A percentile compares a stretch with the other conserved stretches of the same genome.
phyloP scores from a whole-genome alignment of 2,329 filamentous ascomycete species.

The Trichothecium sympodiale region DNA sequence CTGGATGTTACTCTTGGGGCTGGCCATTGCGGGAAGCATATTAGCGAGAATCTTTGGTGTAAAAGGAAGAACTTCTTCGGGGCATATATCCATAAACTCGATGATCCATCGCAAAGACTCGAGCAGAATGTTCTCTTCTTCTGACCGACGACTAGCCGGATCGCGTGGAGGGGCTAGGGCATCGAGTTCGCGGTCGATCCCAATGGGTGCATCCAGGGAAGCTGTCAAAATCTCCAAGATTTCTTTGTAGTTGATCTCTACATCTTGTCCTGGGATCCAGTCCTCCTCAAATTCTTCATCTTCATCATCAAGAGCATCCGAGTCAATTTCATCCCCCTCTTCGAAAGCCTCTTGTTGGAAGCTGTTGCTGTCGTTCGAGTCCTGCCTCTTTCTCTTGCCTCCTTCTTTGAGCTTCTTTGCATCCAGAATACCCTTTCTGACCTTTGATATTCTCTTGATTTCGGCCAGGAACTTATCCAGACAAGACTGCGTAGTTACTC shows the following conservation, averaged over 20 bases:
- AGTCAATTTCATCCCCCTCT: slow-evolving; percentile 48
- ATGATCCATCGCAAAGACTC: slow-evolving; percentile 93
- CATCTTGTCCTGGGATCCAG: slow-evolving; percentile 95
- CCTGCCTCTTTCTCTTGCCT: slow-evolving; percentile 57
- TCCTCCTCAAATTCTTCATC: slow-evolving; percentile 68
- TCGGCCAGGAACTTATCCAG: slow-evolving; percentile 85
- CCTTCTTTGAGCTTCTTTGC: slow-evolving; percentile 63
- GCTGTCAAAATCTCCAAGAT: slow-evolving; percentile 87
- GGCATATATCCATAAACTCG: slow-evolving; percentile 91
- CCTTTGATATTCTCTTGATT: slow-evolving; percentile 85
- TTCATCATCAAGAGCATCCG: slow-evolving; percentile 45
- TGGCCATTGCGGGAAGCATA: slow-evolving; percentile 87
- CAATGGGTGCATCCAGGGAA: slow-evolving; percentile 73
- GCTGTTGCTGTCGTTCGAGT: slow-evolving; percentile 58
- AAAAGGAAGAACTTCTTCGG: slow-evolving; percentile 90
- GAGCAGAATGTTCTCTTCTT: slow-evolving; percentile 83
- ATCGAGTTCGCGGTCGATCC: slow-evolving; percentile 30
- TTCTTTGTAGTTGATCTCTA: slow-evolving; percentile 83
- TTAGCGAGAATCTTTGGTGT: slow-evolving; percentile 87
- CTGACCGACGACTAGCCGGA: slow-evolving; percentile 8
- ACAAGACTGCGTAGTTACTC: slow-evolving; percentile 79
- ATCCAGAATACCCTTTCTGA: slow-evolving; percentile 86
- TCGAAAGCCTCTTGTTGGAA: slow-evolving; percentile 41
- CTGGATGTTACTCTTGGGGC: slow-evolving; percentile 78
- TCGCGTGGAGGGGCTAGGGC: not conserved